Conservation (phyloP, 2,329 filamentous ascomycete genomes). For the Pestalotiopsis sp. region DNA sequence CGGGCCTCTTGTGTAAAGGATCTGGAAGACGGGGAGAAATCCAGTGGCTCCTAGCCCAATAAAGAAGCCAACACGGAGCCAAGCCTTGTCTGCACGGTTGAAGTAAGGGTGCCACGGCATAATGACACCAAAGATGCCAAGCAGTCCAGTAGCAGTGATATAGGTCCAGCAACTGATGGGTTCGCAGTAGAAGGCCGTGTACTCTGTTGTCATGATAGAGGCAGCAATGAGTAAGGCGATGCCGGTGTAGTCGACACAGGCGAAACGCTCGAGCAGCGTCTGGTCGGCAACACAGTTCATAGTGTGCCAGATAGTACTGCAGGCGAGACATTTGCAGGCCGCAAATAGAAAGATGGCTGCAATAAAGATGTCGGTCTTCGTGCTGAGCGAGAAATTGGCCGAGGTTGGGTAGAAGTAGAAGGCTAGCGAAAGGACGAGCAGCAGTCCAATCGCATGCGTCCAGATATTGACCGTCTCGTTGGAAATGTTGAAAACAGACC, state of each 20-base stretch:
- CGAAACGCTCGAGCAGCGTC: constrained; percentile 88
- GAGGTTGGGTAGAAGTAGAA: constrained; percentile 96
- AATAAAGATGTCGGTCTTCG: constrained; percentile 86
- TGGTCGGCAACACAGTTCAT: constrained; percentile 97
- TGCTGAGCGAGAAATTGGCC: constrained; percentile 83
- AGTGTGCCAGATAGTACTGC: constrained; percentile 96
- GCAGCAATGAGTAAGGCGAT: constrained; percentile 94
- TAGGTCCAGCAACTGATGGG: constrained; percentile 84
- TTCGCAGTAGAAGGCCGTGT: constrained; percentile 98
- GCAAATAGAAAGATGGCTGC: constrained; percentile 96
- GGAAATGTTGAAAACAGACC: constrained; percentile 80
- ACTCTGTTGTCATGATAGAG: constrained; percentile 97
- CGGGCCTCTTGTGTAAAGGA: constrained; percentile 76
- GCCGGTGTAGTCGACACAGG: constrained; percentile 97
- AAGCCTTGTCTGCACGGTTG: constrained; percentile 90
- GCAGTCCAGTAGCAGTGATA: constrained; percentile 76
- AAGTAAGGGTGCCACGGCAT: constrained; percentile 96
- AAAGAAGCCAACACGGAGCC: constrained; percentile 91
- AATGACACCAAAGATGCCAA: constrained; percentile 86
- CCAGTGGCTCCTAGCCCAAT: constrained; percentile 85
- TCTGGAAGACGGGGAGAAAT: constrained; percentile 85
- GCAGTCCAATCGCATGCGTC: constrained; percentile 89
- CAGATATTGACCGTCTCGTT: constrained; percentile 99
- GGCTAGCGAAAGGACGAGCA: constrained; percentile 84
- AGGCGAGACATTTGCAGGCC: constrained; percentile 91